phyloP scores from a whole-genome alignment of 352 stramenopile species.

The Phytophthora quininea region DNA sequence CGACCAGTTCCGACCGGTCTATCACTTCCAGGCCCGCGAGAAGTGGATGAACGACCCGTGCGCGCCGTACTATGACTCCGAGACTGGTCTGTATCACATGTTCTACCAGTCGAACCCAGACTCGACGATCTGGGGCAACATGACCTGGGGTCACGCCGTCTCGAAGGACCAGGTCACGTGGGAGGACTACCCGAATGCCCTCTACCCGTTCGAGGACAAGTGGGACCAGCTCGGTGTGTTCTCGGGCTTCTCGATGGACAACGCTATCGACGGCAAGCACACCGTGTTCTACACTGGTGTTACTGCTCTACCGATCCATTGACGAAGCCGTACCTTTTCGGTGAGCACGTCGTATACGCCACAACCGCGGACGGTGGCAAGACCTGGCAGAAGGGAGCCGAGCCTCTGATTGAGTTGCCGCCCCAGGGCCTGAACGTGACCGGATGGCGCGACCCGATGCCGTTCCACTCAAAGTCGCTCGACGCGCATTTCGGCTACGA shows the following conservation, averaged over 20 bases:
- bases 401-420: constrained; percentile 46
- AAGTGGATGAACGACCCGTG: constrained; percentile 50
- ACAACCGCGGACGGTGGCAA: constrained; percentile 53
- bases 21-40: constrained; percentile 54
- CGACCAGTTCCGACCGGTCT: constrained; percentile 47
- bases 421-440: constrained; percentile 49
- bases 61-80: constrained; percentile 49
- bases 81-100: constrained; percentile 59
- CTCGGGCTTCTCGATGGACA: constrained; percentile 52
- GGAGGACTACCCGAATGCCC: constrained; percentile 53
- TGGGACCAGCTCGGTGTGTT: constrained; percentile 66
- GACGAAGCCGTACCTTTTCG: constrained; percentile 51
- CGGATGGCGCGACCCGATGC: constrained; percentile 54
- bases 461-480: constrained; percentile 49
- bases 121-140: constrained; percentile 53
- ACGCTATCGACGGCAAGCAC: constrained; percentile 53
- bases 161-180: constrained; percentile 62
- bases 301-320: constrained; percentile 44
- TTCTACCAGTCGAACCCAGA: constrained; percentile 71
- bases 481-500: constrained; percentile 32
- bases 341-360: constrained; percentile 58
- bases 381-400: constrained; percentile 53
- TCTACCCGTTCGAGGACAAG: constrained; percentile 46
- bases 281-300: constrained; percentile 61
- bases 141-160: constrained; percentile 63